Conservation (phyloP, 345 rosid species). For the Populus nigra region DNA sequence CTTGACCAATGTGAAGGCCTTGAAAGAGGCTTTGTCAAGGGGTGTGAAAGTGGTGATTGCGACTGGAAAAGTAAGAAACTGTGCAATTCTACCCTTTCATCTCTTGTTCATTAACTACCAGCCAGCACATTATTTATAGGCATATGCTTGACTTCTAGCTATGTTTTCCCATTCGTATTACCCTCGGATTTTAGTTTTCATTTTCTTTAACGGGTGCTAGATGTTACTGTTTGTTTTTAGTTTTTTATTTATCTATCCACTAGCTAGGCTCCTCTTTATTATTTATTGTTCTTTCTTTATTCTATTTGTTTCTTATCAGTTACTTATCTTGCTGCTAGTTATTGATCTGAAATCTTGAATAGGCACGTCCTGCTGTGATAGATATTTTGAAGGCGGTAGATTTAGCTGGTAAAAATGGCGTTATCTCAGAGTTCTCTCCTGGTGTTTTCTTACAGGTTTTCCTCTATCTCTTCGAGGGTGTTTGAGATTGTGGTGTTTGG, state of each 20-base stretch:
- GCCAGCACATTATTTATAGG: background rate
- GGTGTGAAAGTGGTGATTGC: slow-evolving; percentile 93
- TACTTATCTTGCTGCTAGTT: slow-evolving; percentile 15
- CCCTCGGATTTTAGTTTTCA: background rate
- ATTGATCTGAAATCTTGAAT: slow-evolving; percentile 27
- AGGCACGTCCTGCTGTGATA: slow-evolving; percentile 80
- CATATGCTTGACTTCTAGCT: background rate
- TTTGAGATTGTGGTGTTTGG: no score
- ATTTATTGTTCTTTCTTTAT: background rate
- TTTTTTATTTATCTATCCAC: background rate
- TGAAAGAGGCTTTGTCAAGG: slow-evolving; percentile 78
- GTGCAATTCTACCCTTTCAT: background rate
- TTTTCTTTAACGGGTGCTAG: background rate
- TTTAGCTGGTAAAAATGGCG: slow-evolving; percentile 72
- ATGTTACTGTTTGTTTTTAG: background rate
- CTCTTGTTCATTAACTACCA: slow-evolving; percentile 7
- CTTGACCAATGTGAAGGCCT: slow-evolving; percentile 61
- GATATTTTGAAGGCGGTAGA: slow-evolving; percentile 55
- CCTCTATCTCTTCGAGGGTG: background rate
- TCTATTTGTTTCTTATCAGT: slow-evolving; percentile 5
- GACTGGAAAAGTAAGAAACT: slow-evolving; percentile 73
- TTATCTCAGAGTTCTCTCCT: slow-evolving; percentile 74
- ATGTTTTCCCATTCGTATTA: background rate
- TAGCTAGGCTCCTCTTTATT: background rate
- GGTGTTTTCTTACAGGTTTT: slow-evolving; percentile 91